Conservation (phyloP, 2,329 filamentous ascomycete species). For the Cladophialophora chaetospira region DNA sequence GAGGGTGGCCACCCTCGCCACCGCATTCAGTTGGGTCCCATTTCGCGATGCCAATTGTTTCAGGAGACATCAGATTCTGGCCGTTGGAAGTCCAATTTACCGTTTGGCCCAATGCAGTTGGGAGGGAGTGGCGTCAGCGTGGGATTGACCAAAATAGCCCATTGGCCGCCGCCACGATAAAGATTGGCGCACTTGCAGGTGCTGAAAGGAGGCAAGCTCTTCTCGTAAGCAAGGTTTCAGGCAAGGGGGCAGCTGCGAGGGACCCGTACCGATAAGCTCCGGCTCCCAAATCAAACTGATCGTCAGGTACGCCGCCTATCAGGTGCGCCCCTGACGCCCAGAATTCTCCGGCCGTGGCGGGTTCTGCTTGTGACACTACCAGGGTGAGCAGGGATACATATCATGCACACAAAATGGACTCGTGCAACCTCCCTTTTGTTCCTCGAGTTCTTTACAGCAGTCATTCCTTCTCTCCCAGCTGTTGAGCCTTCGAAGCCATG, state of each 20-base stretch:
- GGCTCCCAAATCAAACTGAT: not conserved
- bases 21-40: too few relatives aligned
- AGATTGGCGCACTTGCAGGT: not conserved
- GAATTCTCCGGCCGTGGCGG: not conserved
- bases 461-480: not conserved
- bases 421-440: not conserved
- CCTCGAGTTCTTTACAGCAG: not conserved
- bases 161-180: not conserved
- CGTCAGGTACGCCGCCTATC: slow-evolving; percentile 8
- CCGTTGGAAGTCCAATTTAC: slow-evolving; percentile 1
- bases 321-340: not conserved
- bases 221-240: not conserved
- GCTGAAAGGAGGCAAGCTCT: not conserved
- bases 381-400: not conserved
- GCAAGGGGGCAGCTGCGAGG: not conserved
- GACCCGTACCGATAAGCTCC: not conserved
- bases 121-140: not conserved
- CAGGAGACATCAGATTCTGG: not conserved
- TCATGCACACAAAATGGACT: not conserved
- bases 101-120: not conserved
- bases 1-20: too few relatives aligned
- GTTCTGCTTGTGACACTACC: not conserved
- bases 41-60: not conserved
- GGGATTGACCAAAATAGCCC: not conserved
- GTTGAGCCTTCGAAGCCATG: not conserved